phyloP scores from a whole-genome alignment of 257 asterid species.

The Marsdenia floribunda region DNA sequence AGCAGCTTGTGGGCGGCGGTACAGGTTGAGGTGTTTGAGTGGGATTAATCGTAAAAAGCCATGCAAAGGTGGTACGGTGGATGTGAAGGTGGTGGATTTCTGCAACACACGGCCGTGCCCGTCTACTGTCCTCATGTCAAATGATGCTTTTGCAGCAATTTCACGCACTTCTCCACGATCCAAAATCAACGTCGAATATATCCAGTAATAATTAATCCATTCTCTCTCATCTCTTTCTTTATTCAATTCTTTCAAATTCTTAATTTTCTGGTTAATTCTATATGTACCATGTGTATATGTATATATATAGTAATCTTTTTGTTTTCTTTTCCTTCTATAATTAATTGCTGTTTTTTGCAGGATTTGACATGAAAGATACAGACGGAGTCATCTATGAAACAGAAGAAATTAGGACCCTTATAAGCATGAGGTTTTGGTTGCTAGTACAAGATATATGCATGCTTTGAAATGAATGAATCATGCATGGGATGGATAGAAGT shows the following conservation, averaged over 20 bases:
- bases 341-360: conserved; percentile 4
- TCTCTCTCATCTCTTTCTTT: background rate
- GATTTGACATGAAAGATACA: conserved; percentile 10
- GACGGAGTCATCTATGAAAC: background rate
- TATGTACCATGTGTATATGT: too few species aligned
- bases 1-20: conserved; percentile 69
- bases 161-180: conserved; percentile 36
- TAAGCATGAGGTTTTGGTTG: too few species aligned
- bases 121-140: conserved; percentile 53
- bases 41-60: conserved; percentile 34
- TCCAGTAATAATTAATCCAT: conserved; percentile 30
- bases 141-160: conserved; percentile 52
- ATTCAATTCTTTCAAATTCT: background rate
- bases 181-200: conserved; percentile 59
- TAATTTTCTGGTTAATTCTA: too few species aligned
- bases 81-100: conserved; percentile 66
- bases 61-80: conserved; percentile 47
- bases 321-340: background rate
- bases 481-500: too few species aligned
- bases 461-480: too few species aligned
- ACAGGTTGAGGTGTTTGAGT: conserved; percentile 53
- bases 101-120: conserved; percentile 61
- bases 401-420: too few species aligned
- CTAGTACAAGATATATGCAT: too few species aligned
- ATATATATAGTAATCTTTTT: too few species aligned